phyloP scores from a whole-genome alignment of 148 eudicot species.

The Polygonum maritimum region DNA sequence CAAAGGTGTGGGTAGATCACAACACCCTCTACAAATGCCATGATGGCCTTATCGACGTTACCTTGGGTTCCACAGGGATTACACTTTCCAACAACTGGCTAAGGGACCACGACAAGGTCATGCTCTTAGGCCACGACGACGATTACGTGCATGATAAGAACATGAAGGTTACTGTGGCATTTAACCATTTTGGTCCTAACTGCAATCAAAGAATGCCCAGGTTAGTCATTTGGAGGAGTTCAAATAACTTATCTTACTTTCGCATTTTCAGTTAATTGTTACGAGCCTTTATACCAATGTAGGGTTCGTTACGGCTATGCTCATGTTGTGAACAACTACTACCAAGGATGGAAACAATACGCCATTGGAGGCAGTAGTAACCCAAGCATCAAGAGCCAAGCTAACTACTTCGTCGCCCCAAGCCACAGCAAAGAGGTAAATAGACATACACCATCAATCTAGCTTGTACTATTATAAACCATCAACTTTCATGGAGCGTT shows the following conservation, averaged over 20 bases:
- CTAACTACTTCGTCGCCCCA: slow-evolving; percentile 72
- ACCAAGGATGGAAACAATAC: slow-evolving; percentile 70
- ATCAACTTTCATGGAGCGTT: not conserved
- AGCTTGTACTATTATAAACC: too few species aligned
- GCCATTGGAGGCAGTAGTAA: slow-evolving; percentile 93
- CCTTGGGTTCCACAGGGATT: slow-evolving; percentile 59
- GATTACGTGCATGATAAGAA: slow-evolving; percentile 44
- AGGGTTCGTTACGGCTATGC: slow-evolving; percentile 84
- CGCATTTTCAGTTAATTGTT: not conserved
- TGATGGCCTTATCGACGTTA: slow-evolving; percentile 80
- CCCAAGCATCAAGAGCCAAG: slow-evolving; percentile 70
- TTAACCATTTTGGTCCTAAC: slow-evolving; percentile 71
- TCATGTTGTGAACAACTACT: slow-evolving; percentile 87
- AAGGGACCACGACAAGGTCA: slow-evolving; percentile 67
- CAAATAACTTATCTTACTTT: not conserved
- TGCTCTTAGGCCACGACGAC: slow-evolving; percentile 84
- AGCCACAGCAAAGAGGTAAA: not conserved
- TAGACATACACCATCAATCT: not conserved
- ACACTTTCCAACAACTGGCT: slow-evolving; percentile 88
- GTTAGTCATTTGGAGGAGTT: slow-evolving; percentile 17
- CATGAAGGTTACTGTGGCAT: slow-evolving; percentile 77
- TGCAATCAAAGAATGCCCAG: slow-evolving; percentile 92
- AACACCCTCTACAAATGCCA: slow-evolving; percentile 50
- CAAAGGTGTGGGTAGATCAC: slow-evolving; percentile 82
- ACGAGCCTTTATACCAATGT: not conserved